Percentiles rank a stretch among this genome's conserved stretches.
Conservation (phyloP, 2,329 filamentous ascomycete species). For the Xylaria sp. region DNA sequence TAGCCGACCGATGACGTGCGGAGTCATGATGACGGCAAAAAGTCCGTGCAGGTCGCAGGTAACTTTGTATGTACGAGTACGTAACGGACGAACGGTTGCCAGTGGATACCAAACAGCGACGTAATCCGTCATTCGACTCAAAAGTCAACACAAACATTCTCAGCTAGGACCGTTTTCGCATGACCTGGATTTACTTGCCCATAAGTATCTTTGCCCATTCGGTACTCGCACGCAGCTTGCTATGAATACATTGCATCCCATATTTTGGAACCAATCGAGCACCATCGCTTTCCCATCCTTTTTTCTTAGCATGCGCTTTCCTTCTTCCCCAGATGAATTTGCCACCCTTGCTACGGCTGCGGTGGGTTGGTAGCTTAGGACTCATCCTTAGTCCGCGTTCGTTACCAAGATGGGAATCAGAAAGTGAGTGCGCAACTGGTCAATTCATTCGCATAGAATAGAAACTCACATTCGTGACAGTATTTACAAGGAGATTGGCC, state of each 20-base stretch:
- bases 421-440: constrained; percentile 41
- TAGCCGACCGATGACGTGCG: not conserved
- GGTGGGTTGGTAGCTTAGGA: not conserved
- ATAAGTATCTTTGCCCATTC: not conserved
- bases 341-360: not conserved
- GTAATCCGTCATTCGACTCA: not conserved
- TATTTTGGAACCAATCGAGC: not conserved
- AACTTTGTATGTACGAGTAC: too few relatives aligned
- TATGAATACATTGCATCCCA: not conserved
- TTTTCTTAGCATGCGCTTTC: not conserved
- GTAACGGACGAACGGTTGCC: constrained; percentile 22
- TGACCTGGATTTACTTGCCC: not conserved
- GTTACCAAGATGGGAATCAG: constrained; percentile 56
- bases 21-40: too few relatives aligned
- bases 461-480: constrained; percentile 41
- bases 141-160: constrained; percentile 30
- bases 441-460: not conserved
- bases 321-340: constrained; percentile 9
- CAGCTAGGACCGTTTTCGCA: not conserved
- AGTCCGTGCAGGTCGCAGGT: too few relatives aligned
- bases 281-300: not conserved
- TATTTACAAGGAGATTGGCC: constrained; percentile 84
- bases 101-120: constrained; percentile 24
- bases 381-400: not conserved
- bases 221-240: not conserved